Evolutionary conservation across 371 early-diverging fungal genomes (phyloP), one percentile per base, ranked within the genome.

Genomic region (Furculomyces boomerangus): DNA sequence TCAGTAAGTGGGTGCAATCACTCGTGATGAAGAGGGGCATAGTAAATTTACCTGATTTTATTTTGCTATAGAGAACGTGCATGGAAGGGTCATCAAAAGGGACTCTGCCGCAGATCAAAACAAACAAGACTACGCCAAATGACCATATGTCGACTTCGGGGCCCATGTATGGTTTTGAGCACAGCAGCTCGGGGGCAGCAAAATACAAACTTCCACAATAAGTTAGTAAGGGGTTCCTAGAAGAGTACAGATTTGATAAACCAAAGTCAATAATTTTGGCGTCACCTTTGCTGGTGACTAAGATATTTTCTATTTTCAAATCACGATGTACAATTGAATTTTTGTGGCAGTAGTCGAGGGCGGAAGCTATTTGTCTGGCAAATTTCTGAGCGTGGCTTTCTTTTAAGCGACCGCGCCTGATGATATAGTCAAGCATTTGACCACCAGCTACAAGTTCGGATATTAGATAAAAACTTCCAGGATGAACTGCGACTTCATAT

Each of bases 271-370:
- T 92, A 18, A 85, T 80, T 58, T 88, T 89, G 57, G 90, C 73
- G 28, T 80, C 83, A 57, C 71, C 78, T 31, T 78, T 79, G 35
- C 77, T 73, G 66, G 93, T 93, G 20, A 98, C 71, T 53, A 98
- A 72, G 44, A 98, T 72, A 67, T 98, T 98, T 57, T 83, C 85
- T 64, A 95, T 93, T 63, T 98, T 98, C 20, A 98, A 71, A 69
- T 98, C 99, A 51, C 99, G 84, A 71, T 98, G 97, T 55, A 93
- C 87, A 52, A 93, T 90, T 49, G 84, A 74, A 63, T 95, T 88
- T 5, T 32, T 68, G 65, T 99, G 99, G 53, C 92, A 90, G 62
- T 83, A 97, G 43, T 90, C 89, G 30, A 99, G 71, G 2, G 90
- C 98, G 49, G 79, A 82, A 30, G 94, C 80, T 48, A 98, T 91